Conservation (phyloP, 495 filamentous ascomycete species). For the Tuber indicum region DNA sequence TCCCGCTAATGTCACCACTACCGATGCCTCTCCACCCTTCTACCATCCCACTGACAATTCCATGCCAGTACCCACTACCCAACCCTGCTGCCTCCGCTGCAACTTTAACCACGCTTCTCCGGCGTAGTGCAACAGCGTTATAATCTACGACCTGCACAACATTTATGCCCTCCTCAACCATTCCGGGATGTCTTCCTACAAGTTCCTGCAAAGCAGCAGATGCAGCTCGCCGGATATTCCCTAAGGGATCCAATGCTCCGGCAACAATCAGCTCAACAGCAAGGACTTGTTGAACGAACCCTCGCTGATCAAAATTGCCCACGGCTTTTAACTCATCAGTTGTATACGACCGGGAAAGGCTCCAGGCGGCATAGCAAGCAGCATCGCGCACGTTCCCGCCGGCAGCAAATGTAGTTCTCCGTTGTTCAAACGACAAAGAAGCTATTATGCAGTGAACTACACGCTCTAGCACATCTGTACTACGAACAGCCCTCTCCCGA, state of each 20-base stretch:
- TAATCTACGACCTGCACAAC: conserved; percentile 89
- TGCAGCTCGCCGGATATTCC: conserved; percentile 85
- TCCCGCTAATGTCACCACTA: conserved; percentile 63
- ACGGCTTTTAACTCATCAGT: conserved; percentile 68
- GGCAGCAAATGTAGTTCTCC: conserved; percentile 71
- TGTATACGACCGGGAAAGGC: conserved; percentile 76
- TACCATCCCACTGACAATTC: conserved; percentile 63
- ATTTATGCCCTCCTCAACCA: conserved; percentile 67
- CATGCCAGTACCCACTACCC: conserved; percentile 60
- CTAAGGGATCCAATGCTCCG: conserved; percentile 79
- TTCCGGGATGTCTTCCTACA: conserved; percentile 84
- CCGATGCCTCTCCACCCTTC: conserved; percentile 75
- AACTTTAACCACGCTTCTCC: conserved; percentile 71
- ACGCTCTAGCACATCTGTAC: conserved; percentile 28
- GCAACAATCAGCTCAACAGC: conserved; percentile 72
- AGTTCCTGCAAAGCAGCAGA: conserved; percentile 93
- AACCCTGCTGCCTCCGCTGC: conserved; percentile 60
- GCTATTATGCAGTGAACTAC: conserved; percentile 31
- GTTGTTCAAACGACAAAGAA: conserved; percentile 71
- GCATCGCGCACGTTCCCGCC: conserved; percentile 95
- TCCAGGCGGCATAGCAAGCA: conserved; percentile 92
- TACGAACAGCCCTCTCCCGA: conserved; percentile 37
- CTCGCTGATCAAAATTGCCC: conserved; percentile 53
- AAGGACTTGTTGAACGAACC: conserved; percentile 63
- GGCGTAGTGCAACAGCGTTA: conserved; percentile 80